A percentile compares a stretch with the other conserved stretches of the same genome.
Evolutionary conservation across 2,329 filamentous ascomycete species (phyloP).

Genomic region (Aureobasidium namibiae): DNA sequence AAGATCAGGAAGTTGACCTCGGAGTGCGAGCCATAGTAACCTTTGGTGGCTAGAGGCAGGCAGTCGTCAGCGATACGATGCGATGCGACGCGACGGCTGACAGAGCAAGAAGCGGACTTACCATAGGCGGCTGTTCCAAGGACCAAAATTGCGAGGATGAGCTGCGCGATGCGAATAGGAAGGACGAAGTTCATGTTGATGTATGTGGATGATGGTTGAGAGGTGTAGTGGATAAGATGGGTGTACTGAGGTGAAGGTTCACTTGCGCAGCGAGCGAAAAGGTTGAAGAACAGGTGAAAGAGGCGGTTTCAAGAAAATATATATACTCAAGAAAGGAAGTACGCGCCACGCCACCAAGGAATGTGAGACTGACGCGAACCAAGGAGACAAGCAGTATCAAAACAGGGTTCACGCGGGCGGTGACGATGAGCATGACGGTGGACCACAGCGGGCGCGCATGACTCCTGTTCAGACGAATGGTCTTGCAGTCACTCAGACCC

Average conservation of each 20-base stretch:
- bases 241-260: background rate
- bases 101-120: conserved; percentile 31
- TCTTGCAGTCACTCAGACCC: background rate
- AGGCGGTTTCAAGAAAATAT: background rate
- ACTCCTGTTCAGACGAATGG: background rate
- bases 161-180: conserved; percentile 54
- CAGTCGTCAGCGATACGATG: background rate
- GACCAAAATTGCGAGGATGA: conserved; percentile 62
- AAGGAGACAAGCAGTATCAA: background rate
- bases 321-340: background rate
- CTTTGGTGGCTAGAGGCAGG: conserved; percentile 40
- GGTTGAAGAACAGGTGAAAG: background rate
- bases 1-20: conserved; percentile 73
- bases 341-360: conserved; percentile 8
- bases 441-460: background rate
- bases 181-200: conserved; percentile 8
- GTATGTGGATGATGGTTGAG: background rate
- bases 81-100: background rate
- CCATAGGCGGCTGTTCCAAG: conserved; percentile 68
- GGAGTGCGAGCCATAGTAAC: conserved; percentile 37
- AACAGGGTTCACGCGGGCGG: conserved; percentile 1
- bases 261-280: background rate
- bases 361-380: conserved; percentile 1
- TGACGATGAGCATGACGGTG: background rate
- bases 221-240: background rate